Evolutionary conservation across 805 yeast genomes (phyloP), one percentile per base, ranked within the genome.

Genomic region (Debaryomyces castellii): DNA sequence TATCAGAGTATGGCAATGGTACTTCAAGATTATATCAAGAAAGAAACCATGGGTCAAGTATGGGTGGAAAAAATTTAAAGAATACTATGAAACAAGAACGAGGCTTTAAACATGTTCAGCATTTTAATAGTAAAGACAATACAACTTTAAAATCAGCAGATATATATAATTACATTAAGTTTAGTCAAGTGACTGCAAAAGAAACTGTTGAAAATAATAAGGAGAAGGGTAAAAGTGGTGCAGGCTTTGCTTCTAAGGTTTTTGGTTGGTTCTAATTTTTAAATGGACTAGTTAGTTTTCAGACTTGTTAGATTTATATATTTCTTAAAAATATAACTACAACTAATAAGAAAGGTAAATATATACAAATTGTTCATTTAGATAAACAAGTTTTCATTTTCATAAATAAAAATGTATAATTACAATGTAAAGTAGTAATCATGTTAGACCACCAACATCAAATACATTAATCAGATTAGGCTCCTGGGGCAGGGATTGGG

Each of bases 401-500:
- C 25, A n/a, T 42, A 22, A 24, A 24, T 25, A 38, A 23, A 20
- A 27, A 27, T 27, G 32, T 20, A 27, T 27, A 39, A 39, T 21
- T 27, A 27, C 34, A 27, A 39, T 27, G 34, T 11, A 39, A 6
- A 32, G 28, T 41, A 34, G 25, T 33, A 21, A 22, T 24, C 32
- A 16, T 16, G 16, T 22, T 16, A 40, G 3, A 32, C n/a, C 10
- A 32, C 21, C 8, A 27, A 22, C 34, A 24, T 39, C 18, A 18
- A 17, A 16, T 16, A 14, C 35, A 27, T 27, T 30, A 28, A 16
- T 11, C 20, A 20, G 20, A 12, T 35, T 35, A 35, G 20, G 38
- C 38, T 20, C 38, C 24, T 35, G 87, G 88, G 60, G 89, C 89
- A 59, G 86, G 89, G 54, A 87, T 78, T 60, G 94, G 92, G 77